Evolutionary conservation across 2,329 filamentous ascomycete genomes (phyloP).

Genomic region (Diaporthe citriasiana): DNA sequence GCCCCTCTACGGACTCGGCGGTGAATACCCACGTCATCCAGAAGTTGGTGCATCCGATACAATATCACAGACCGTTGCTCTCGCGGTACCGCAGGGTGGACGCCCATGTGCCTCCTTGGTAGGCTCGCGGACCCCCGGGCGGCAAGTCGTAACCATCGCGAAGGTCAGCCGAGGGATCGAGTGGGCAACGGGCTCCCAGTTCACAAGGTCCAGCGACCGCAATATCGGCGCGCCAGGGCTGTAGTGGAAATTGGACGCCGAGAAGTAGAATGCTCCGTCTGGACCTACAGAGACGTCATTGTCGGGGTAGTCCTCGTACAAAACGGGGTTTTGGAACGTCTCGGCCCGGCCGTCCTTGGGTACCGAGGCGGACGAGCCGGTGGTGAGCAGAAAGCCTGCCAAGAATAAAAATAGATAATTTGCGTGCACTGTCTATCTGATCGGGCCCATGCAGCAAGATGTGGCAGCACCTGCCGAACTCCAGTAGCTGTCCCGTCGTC

Average conservation of each 20-base stretch:
- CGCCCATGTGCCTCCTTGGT: conserved; percentile 69
- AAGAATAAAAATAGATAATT: background rate
- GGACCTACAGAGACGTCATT: conserved; percentile 41
- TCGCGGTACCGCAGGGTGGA: conserved; percentile 66
- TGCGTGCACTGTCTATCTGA: conserved; percentile 21
- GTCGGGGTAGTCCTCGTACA: conserved; percentile 55
- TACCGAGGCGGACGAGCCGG: conserved; percentile 8
- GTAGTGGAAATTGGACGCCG: conserved; percentile 33
- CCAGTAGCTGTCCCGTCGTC: background rate
- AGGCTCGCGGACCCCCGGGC: conserved; percentile 57
- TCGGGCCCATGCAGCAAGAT: background rate
- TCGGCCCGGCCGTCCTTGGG: conserved; percentile 6
- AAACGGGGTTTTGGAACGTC: conserved; percentile 43
- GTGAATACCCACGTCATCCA: conserved; percentile 68
- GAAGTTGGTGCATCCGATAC: conserved; percentile 69
- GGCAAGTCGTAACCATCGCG: conserved; percentile 62
- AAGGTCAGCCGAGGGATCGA: conserved; percentile 61
- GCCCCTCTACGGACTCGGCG: conserved; percentile 55
- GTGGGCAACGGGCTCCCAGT: conserved; percentile 63
- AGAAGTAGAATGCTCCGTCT: conserved; percentile 24
- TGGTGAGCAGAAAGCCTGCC: conserved; percentile 2
- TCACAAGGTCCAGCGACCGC: conserved; percentile 67
- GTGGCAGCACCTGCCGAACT: background rate
- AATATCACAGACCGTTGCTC: conserved; percentile 66
- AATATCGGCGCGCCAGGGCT: conserved; percentile 65